A percentile compares a stretch with the other conserved stretches of the same genome.
phyloP scores from a whole-genome alignment of 441 rosid genomes.

The Omphalea diandra region DNA sequence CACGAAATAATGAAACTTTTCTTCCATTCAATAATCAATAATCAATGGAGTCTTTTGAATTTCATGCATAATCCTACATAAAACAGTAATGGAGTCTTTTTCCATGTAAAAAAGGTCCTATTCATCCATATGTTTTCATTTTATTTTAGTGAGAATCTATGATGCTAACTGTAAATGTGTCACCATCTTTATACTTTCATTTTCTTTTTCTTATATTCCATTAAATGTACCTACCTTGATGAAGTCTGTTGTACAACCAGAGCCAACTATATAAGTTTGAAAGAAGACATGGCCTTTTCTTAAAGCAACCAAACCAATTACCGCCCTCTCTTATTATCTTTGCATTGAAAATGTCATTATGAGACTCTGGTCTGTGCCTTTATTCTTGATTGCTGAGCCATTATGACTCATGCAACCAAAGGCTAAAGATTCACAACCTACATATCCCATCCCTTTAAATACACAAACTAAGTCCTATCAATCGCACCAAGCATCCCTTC shows the following conservation, averaged over 20 bases:
- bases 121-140: too few species aligned
- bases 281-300: too few species aligned
- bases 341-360: background rate
- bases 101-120: too few species aligned
- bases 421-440: background rate
- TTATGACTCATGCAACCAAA: constrained; percentile 37
- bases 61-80: background rate
- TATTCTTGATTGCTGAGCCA: constrained; percentile 26
- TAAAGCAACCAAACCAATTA: constrained; percentile 8
- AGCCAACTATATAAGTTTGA: background rate
- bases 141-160: too few species aligned
- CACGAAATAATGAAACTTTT: background rate
- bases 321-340: background rate
- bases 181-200: background rate
- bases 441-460: constrained; percentile 28
- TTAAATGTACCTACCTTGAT: background rate
- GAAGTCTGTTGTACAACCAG: background rate
- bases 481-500: background rate
- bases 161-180: too few species aligned
- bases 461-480: constrained; percentile 3
- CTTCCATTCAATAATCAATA: background rate
- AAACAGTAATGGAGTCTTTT: background rate
- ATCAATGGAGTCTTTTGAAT: background rate
- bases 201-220: background rate
- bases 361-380: constrained; percentile 10